Conservation (phyloP, 108 stramenopile species). For the Nitzschia palea region DNA sequence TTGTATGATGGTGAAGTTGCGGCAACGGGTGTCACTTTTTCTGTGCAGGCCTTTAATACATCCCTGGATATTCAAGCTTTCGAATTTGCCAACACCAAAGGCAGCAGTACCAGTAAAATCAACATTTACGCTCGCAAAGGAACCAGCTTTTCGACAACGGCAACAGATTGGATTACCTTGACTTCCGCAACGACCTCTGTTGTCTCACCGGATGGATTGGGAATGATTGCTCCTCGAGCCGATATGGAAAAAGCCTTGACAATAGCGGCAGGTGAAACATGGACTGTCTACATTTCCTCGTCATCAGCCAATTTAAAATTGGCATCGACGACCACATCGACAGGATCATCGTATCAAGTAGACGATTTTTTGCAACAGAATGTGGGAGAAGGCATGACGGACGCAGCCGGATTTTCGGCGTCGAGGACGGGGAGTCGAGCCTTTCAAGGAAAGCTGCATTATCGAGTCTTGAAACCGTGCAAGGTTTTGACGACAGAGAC, state of each 20-base stretch:
- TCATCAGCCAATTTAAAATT: constrained; percentile 4
- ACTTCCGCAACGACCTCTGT: not conserved
- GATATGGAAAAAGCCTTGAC: not conserved
- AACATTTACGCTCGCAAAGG: constrained; percentile 3
- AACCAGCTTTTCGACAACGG: not conserved
- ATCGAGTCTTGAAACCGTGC: constrained; percentile 7
- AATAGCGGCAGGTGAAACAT: not conserved
- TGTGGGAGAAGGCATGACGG: constrained; percentile 2
- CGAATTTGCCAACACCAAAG: constrained; percentile 4
- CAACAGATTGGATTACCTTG: not conserved
- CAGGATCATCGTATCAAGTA: not conserved
- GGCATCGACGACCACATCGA: not conserved
- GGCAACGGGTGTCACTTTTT: constrained; percentile 5
- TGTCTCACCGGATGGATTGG: constrained; percentile 12
- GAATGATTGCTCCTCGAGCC: constrained; percentile 14
- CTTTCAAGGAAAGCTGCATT: constrained; percentile 21
- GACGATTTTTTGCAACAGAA: constrained; percentile 6
- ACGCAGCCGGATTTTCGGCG: not conserved
- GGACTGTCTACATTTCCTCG: constrained; percentile 7
- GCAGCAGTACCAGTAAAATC: not conserved
- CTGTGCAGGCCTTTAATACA: not conserved
- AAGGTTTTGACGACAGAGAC: constrained; percentile 1
- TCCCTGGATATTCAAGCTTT: constrained; percentile 14
- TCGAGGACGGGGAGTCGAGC: not conserved
- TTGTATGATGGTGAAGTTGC: constrained; percentile 6